Base-by-base conservation (phyloP, 768 basidiomycete genomes). In the Psilocybe sp. region DNA sequence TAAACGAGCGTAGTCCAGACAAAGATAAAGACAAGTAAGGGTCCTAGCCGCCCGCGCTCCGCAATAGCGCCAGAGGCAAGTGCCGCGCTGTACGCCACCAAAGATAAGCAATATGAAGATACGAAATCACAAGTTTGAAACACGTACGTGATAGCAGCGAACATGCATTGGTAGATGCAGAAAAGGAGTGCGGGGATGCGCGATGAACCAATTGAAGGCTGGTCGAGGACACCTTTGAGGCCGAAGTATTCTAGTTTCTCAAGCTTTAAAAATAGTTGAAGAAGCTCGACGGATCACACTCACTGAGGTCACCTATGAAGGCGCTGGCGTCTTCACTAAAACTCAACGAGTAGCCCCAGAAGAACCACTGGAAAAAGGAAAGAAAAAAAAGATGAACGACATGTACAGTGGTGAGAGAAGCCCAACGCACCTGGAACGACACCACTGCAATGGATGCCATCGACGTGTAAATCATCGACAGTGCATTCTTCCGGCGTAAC, bases 281-380 rank as follows among this genome's bases (percentile, higher is more conserved):
- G 14, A 19, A 34, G 16, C 20, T 19, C 9, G 39, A 36, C 38
- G 35, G 40, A n/a, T 23, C 53, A 33, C 28, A 71, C 85, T 44
- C 53, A 87, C 89, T 76, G 32, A 99, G 78, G 58, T 96, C 73
- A 9, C 96, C 96, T 53, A 99, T 96, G 67, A 77, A 98, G n/a
- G 59, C 54, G 53, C 69, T 74, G 4, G 76, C 91, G 0, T 77
- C 81, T 12, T 92, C 89, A 52, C 86, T 88, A 72, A 98, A 98
- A 0, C 95, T 81, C 18, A 98, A 75, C 1, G 92, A 94, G 71
- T 79, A 98, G 2, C 95, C 95, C 95, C 95, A 97, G 77, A 96
- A 94, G 75, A 92, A 94, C 92, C 92, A 95, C 87, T 93, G 56
- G 13, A 52, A 52, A 31, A 7, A 35, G n/a, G 10, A 60, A 33